Evolutionary conservation across 352 stramenopile genomes (phyloP).

Genomic region (Globisporangium lucens): DNA sequence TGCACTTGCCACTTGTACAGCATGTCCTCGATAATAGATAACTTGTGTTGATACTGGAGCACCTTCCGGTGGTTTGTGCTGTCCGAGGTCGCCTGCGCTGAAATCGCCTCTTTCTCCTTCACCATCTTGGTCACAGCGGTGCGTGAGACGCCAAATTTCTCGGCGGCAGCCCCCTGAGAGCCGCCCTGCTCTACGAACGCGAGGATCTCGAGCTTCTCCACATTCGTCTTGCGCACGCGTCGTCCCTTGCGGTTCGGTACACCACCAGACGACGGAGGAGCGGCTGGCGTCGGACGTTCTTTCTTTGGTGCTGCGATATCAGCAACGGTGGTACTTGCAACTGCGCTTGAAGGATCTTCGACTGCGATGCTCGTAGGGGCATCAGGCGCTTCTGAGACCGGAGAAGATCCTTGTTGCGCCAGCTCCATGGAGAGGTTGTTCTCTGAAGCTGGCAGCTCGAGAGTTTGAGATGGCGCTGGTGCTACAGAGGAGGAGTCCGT

Average conservation of each 20-base stretch:
- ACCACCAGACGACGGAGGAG: background rate
- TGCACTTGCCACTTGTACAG: slow-evolving; percentile 85
- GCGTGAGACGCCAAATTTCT: slow-evolving; percentile 80
- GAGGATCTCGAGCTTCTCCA: slow-evolving; percentile 84
- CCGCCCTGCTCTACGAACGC: slow-evolving; percentile 76
- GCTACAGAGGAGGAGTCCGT: background rate
- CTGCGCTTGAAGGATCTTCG: background rate
- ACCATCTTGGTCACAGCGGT: slow-evolving; percentile 87
- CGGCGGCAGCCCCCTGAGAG: slow-evolving; percentile 67
- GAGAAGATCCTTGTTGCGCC: background rate
- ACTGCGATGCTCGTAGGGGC: background rate
- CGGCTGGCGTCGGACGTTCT: background rate
- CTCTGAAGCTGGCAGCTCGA: background rate
- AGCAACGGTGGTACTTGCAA: background rate
- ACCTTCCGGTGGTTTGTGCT: slow-evolving; percentile 76
- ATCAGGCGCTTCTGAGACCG: background rate
- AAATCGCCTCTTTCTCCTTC: slow-evolving; percentile 76
- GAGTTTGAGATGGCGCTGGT: background rate
- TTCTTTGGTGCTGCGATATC: background rate
- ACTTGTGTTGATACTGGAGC: slow-evolving; percentile 79
- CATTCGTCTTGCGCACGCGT: slow-evolving; percentile 76
- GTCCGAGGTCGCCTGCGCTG: slow-evolving; percentile 61
- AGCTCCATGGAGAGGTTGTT: background rate
- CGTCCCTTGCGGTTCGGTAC: slow-evolving; percentile 31
- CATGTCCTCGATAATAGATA: slow-evolving; percentile 85